Conservation (phyloP, 2,329 filamentous ascomycete genomes). For the Aspergillus unguis region DNA sequence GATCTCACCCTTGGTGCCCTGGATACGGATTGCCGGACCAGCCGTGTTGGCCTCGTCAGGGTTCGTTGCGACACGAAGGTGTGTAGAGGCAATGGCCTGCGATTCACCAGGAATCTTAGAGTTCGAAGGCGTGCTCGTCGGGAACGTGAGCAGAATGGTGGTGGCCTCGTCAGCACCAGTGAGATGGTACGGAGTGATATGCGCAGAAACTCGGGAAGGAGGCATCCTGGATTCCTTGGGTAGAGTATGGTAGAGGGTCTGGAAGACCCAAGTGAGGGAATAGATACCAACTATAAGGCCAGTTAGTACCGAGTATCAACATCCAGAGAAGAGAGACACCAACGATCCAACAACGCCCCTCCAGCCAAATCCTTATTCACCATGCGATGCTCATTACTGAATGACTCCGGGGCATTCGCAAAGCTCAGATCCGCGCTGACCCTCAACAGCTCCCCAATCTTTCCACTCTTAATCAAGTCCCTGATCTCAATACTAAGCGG, state of each 20-base stretch:
- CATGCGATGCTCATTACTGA: conserved; percentile 67
- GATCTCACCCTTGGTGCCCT: conserved; percentile 77
- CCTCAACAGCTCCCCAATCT: conserved; percentile 57
- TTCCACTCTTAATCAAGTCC: conserved; percentile 54
- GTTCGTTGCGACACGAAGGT: conserved; percentile 60
- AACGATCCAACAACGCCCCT: conserved; percentile 71
- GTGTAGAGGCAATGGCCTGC: conserved; percentile 70
- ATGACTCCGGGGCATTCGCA: conserved; percentile 57
- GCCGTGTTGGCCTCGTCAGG: conserved; percentile 59
- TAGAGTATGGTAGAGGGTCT: conserved; percentile 79
- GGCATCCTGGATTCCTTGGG: conserved; percentile 59
- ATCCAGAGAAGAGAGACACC: conserved; percentile 18
- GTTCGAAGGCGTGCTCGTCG: conserved; percentile 50
- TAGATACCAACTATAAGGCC: conserved; percentile 68
- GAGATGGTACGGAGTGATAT: conserved; percentile 67
- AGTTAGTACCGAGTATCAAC: neutral
- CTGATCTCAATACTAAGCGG: conserved; percentile 71
- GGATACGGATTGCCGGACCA: conserved; percentile 70
- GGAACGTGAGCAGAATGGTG: conserved; percentile 74
- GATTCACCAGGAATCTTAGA: conserved; percentile 46
- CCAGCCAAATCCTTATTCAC: conserved; percentile 80
- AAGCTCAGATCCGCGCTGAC: conserved; percentile 62
- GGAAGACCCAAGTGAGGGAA: conserved; percentile 85
- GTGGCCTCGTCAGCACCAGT: conserved; percentile 76
- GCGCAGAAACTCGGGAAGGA: conserved; percentile 62